phyloP scores from a whole-genome alignment of 2,329 filamentous ascomycete genomes.

The Coleophoma crateriformis region DNA sequence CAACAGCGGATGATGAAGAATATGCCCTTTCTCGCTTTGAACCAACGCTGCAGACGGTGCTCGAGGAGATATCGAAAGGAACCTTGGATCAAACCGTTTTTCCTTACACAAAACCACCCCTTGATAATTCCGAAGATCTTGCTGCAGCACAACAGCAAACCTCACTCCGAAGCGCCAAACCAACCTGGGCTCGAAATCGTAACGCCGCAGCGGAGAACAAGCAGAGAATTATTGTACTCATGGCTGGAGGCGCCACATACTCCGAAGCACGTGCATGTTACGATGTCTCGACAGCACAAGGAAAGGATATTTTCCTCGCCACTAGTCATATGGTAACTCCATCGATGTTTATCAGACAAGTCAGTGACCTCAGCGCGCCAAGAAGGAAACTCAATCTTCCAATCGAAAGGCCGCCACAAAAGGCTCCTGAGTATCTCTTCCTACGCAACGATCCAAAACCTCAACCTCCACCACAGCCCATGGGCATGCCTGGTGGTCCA shows the following conservation, averaged over 20 bases:
- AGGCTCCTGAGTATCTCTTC: slow-evolving; percentile 80
- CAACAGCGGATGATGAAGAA: slow-evolving; percentile 59
- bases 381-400: slow-evolving; percentile 75
- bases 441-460: slow-evolving; percentile 59
- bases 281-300: slow-evolving; percentile 67
- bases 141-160: slow-evolving; percentile 50
- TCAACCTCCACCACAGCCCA: slow-evolving; percentile 20
- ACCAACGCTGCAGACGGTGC: slow-evolving; percentile 72
- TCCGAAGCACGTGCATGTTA: slow-evolving; percentile 88
- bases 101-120: slow-evolving; percentile 67
- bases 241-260: slow-evolving; percentile 93
- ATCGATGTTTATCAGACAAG: slow-evolving; percentile 73
- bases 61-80: slow-evolving; percentile 68
- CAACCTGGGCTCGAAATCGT: slow-evolving; percentile 87
- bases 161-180: slow-evolving; percentile 85
- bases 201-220: slow-evolving; percentile 71
- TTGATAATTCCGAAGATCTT: slow-evolving; percentile 54
- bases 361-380: slow-evolving; percentile 73
- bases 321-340: slow-evolving; percentile 93
- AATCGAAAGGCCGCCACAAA: slow-evolving; percentile 71
- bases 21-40: slow-evolving; percentile 85
- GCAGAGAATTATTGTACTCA: slow-evolving; percentile 87
- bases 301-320: slow-evolving; percentile 79
- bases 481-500: slow-evolving; percentile 13
- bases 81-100: slow-evolving; percentile 61